Percentiles rank a stretch among this genome's conserved stretches.
These are phyloP conservation scores for Styphnolobium japonicum DNA, from an alignment of 306 rosid genomes.

Conservation along the genomic window DNA sequence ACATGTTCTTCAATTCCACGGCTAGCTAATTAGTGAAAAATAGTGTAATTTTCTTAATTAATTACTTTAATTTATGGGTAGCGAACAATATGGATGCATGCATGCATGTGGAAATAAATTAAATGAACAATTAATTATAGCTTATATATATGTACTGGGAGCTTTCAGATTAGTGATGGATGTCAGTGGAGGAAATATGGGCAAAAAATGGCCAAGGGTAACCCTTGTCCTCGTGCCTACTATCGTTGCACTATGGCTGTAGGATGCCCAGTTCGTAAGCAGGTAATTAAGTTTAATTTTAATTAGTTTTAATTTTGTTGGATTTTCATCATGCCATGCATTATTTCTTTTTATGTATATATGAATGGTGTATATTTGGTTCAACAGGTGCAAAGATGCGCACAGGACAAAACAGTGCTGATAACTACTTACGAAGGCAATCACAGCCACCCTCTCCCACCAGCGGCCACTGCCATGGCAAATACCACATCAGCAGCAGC, in stretches of 20 bases:
- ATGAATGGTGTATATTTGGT: neutral
- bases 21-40: neutral
- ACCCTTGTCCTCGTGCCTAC: conserved; percentile 77
- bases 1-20: neutral
- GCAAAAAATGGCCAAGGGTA: conserved; percentile 70
- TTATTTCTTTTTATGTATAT: neutral
- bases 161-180: conserved; percentile 56
- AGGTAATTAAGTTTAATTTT: conserved; percentile 24
- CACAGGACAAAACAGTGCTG: conserved; percentile 47
- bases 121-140: neutral
- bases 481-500: conserved; percentile 58
- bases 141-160: neutral
- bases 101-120: neutral
- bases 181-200: conserved; percentile 86
- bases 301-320: neutral
- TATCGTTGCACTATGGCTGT: conserved; percentile 72
- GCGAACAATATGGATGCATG: neutral
- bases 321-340: neutral
- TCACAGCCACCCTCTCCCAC: conserved; percentile 66
- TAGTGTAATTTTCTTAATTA: neutral
- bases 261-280: conserved; percentile 62
- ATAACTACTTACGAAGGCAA: conserved; percentile 66
- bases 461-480: conserved; percentile 51
- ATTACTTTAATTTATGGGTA: neutral
- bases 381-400: conserved; percentile 64